Conservation (phyloP, 345 rosid species). For the Gossypium turneri region DNA sequence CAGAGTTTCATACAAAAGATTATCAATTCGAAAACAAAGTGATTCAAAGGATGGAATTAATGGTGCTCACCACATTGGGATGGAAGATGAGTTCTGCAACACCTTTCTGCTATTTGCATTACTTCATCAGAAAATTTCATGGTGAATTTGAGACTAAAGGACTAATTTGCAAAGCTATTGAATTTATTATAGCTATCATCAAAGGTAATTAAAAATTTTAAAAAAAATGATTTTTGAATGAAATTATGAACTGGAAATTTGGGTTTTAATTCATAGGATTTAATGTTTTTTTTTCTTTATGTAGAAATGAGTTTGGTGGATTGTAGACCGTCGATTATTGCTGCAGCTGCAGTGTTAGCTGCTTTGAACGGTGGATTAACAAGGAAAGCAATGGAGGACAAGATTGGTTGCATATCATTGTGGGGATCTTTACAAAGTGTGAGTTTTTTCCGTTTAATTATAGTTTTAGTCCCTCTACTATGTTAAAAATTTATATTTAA, state of each 20-base stretch:
- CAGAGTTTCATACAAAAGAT: conserved; percentile 44
- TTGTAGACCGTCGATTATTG: conserved; percentile 68
- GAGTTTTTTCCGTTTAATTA: conserved; percentile 15
- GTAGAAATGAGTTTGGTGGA: conserved; percentile 58
- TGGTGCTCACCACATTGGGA: conserved; percentile 65
- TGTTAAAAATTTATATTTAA: too few relatives aligned
- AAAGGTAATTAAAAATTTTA: conserved; percentile 40
- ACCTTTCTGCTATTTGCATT: conserved; percentile 64
- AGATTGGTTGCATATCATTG: conserved; percentile 45
- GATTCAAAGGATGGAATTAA: conserved; percentile 65
- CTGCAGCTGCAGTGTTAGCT: conserved; percentile 68
- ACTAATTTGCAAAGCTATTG: conserved; percentile 39
- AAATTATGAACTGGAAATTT: not conserved
- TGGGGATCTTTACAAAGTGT: conserved; percentile 52
- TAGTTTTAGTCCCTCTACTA: not conserved
- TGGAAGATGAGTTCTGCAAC: conserved; percentile 71
- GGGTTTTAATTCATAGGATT: not conserved
- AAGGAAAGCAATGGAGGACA: conserved; percentile 43
- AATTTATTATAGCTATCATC: conserved; percentile 39
- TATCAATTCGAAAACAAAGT: conserved; percentile 46
- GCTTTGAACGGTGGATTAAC: conserved; percentile 48
- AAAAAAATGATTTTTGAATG: not conserved
- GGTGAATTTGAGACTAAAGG: conserved; percentile 29
- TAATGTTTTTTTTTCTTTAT: not conserved
- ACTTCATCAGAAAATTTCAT: conserved; percentile 45